Percentiles rank a stretch among this genome's conserved stretches.
These are phyloP conservation scores for Claviceps lovelessii DNA, from an alignment of 2,329 filamentous ascomycete species.

Conservation along the genomic window DNA sequence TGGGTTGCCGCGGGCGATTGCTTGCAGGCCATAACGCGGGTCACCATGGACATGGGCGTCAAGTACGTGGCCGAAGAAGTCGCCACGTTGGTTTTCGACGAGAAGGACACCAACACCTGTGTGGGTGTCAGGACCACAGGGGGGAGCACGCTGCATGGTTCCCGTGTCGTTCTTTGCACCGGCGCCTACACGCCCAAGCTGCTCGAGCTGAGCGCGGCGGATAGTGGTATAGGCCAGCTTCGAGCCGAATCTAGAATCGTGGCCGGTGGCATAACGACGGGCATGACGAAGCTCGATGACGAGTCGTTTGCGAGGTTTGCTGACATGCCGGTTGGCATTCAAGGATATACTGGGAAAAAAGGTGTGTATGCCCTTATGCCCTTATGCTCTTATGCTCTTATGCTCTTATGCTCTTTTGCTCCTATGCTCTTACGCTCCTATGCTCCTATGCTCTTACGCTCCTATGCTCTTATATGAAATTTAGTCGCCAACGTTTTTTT, in stretches of 20 bases:
- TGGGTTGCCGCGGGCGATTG: conserved; percentile 50
- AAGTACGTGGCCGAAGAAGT: conserved; percentile 43
- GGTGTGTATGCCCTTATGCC: conserved; percentile 10
- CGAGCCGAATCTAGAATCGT: conserved; percentile 39
- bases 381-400: no score
- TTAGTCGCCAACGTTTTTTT: no score
- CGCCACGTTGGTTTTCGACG: conserved; percentile 31
- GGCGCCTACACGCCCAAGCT: conserved; percentile 45
- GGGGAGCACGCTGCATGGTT: conserved; percentile 31
- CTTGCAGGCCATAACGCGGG: conserved; percentile 38
- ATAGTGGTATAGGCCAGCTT: conserved; percentile 31
- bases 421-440: no score
- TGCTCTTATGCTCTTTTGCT: no score
- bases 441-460: no score
- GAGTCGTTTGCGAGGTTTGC: conserved; percentile 29
- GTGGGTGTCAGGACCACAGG: conserved; percentile 33
- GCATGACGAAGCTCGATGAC: conserved; percentile 38
- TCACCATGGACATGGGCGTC: conserved; percentile 39
- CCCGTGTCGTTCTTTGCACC: conserved; percentile 38
- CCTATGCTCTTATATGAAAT: no score
- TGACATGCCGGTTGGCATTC: conserved; percentile 34
- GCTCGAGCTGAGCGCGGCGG: conserved; percentile 35
- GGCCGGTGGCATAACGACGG: conserved; percentile 45
- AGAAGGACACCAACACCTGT: conserved; percentile 26
- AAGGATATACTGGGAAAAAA: conserved; percentile 23